A percentile compares a stretch with the other conserved stretches of the same genome.
Conservation (phyloP, 768 basidiomycete species). For the Galerina sulciceps region DNA sequence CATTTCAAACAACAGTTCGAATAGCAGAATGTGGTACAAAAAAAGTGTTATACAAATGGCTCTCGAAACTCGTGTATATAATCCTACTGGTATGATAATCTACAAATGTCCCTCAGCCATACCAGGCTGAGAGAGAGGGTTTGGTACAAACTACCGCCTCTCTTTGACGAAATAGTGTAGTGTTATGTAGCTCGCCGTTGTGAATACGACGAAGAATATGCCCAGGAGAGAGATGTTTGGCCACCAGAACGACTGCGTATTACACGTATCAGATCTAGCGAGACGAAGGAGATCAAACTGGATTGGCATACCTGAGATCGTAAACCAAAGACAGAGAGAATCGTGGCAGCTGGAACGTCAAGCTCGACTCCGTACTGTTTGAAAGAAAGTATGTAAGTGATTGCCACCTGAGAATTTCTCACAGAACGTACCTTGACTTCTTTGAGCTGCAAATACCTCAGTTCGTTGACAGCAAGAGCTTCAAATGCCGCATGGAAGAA, state of each 20-base stretch:
- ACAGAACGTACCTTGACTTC: conserved; percentile 75
- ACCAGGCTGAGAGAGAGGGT: too few species aligned
- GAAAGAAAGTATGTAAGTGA: conserved; percentile 5
- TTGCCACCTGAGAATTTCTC: neutral
- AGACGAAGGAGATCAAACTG: neutral
- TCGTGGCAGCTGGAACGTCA: conserved; percentile 94
- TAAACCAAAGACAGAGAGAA: conserved; percentile 92
- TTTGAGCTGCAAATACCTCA: conserved; percentile 90
- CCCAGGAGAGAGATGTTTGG: conserved; percentile 87
- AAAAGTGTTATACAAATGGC: too few species aligned
- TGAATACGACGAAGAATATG: conserved; percentile 86
- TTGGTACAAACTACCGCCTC: conserved; percentile 44
- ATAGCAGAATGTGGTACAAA: neutral
- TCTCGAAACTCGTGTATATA: too few species aligned
- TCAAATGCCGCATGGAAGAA: conserved; percentile 99
- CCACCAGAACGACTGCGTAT: conserved; percentile 90
- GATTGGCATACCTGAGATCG: conserved; percentile 71
- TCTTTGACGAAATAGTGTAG: conserved; percentile 93
- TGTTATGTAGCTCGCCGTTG: conserved; percentile 73
- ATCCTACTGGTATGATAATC: too few species aligned
- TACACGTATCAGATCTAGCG: neutral
- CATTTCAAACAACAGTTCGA: too few species aligned
- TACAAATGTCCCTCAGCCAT: too few species aligned
- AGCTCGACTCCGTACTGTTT: conserved; percentile 92
- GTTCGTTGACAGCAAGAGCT: conserved; percentile 95